Evolutionary conservation across 2,329 filamentous ascomycete species (phyloP).

Genomic region (Colletotrichum siamense): DNA sequence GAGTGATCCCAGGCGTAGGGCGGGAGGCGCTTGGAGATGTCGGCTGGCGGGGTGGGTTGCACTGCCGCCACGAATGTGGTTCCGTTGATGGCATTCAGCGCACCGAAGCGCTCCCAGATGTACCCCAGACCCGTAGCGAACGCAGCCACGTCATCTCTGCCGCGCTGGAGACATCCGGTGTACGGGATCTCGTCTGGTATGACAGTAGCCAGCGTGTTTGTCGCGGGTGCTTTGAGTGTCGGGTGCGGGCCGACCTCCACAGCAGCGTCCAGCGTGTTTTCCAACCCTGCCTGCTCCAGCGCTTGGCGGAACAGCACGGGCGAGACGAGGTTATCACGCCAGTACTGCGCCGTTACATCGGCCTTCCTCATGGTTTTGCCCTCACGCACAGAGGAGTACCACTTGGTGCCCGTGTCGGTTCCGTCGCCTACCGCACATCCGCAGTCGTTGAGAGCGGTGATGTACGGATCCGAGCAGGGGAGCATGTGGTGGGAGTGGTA

Average conservation of each 20-base stretch:
- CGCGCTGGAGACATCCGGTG: conserved; percentile 24
- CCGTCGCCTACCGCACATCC: background rate
- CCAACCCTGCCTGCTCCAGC: conserved; percentile 12
- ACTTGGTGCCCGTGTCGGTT: background rate
- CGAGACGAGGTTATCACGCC: conserved; percentile 30
- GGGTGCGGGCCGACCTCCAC: conserved; percentile 41
- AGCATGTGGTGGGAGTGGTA: conserved; percentile 36
- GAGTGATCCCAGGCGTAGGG: conserved; percentile 47
- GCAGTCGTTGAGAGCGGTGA: background rate
- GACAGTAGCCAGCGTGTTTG: conserved; percentile 26
- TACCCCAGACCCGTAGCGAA: conserved; percentile 22
- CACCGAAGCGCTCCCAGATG: conserved; percentile 25
- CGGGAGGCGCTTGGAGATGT: conserved; percentile 31
- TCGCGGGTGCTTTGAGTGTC: conserved; percentile 37
- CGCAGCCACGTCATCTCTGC: conserved; percentile 23
- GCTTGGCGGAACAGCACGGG: conserved; percentile 31
- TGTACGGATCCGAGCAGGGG: background rate
- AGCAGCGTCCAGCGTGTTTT: background rate
- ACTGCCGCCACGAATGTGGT: background rate
- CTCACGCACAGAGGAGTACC: background rate
- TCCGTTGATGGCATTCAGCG: background rate
- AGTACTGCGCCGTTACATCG: conserved; percentile 39
- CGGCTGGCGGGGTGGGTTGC: background rate
- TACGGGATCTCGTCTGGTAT: conserved; percentile 25
- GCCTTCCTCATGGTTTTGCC: conserved; percentile 19